phyloP scores from a whole-genome alignment of 108 stramenopile genomes.

The Pinguiococcus pyrenoidosus region DNA sequence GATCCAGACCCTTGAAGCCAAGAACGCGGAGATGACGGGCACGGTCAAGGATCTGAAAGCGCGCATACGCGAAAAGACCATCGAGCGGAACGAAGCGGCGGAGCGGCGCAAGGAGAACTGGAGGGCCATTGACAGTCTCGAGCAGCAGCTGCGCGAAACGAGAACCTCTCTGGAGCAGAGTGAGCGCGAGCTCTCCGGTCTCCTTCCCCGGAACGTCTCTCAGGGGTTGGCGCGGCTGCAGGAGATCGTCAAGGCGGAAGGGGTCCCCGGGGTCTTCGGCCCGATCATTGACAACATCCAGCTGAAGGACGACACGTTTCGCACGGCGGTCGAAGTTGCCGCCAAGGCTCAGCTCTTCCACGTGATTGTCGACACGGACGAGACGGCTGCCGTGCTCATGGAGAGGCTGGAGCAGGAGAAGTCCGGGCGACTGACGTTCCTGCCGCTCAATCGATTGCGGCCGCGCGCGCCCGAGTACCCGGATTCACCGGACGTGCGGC shows the following conservation, averaged over 20 bases:
- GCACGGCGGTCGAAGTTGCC: slow-evolving; percentile 73
- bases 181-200: no score
- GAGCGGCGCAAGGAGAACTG: slow-evolving; percentile 58
- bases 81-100: slow-evolving; percentile 42
- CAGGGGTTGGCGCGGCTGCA: slow-evolving; percentile 3
- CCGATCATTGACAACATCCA: slow-evolving; percentile 77
- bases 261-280: slow-evolving; percentile 57
- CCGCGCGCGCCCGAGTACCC: slow-evolving; percentile 33
- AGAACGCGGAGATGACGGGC: slow-evolving; percentile 35
- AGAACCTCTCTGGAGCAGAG: no score
- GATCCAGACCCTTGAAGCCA: slow-evolving; percentile 30
- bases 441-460: slow-evolving; percentile 82
- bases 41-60: slow-evolving; percentile 34
- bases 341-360: slow-evolving; percentile 80
- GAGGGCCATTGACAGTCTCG: slow-evolving; percentile 45
- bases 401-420: slow-evolving; percentile 59
- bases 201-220: no score
- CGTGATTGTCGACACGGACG: slow-evolving; percentile 93
- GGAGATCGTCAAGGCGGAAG: neutral
- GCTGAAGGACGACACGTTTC: slow-evolving; percentile 60
- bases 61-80: slow-evolving; percentile 46
- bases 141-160: no score
- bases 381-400: slow-evolving; percentile 81
- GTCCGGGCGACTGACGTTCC: slow-evolving; percentile 82
- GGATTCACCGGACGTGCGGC: slow-evolving; percentile 13